Evolutionary conservation across 805 yeast genomes (phyloP), one percentile per base, ranked within the genome.

Genomic region (Kuraishia floccosa): DNA sequence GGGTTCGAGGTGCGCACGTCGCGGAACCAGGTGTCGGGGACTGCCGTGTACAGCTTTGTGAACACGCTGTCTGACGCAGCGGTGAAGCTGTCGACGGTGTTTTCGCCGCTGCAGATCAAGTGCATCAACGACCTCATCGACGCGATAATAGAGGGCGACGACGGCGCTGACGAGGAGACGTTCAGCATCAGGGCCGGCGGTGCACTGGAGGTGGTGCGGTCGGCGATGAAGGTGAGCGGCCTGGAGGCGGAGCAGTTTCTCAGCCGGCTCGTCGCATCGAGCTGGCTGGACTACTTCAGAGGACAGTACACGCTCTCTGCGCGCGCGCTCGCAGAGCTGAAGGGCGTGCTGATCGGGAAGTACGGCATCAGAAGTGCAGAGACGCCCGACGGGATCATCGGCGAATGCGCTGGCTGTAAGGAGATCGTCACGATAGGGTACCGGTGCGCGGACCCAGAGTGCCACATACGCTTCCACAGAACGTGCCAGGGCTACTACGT

Each of bases 381-480:
- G 4, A 42, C 34, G 2, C 43, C 50, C 9, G 41, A 43, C 1
- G 75, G 72, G 2, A 52, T 59, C 13, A 42, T 72, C 2, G 46
- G 58, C 9, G 13, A 44, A 16, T 76, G 85, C 41, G 32, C 39
- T 18, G 73, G 68, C 11, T 76, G 84, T 47, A 49, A 53, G 17
- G 69, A 63, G 19, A 50, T 75, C 5, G 66, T 70, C 3, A 75
- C 80, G 0, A 35, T 63, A 22, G 85, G 85, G 1, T 39, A 52
- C 4, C 53, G 54, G 22, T 65, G 73, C 39, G 36, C 43, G 0
- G 49, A 51, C 19, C 39, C 30, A 7, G 39, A 41, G 1, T 65
- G 72, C 35, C 40, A 44, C 18, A 42, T 53, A 2, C 43, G 67
- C 17, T 69, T 70, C 41, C 84, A 76, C 46, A 45, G 45, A 27